A percentile compares a stretch with the other conserved stretches of the same genome.
Evolutionary conservation across 495 filamentous ascomycete species (phyloP).

Genomic region (Aspergillus panamensis): DNA sequence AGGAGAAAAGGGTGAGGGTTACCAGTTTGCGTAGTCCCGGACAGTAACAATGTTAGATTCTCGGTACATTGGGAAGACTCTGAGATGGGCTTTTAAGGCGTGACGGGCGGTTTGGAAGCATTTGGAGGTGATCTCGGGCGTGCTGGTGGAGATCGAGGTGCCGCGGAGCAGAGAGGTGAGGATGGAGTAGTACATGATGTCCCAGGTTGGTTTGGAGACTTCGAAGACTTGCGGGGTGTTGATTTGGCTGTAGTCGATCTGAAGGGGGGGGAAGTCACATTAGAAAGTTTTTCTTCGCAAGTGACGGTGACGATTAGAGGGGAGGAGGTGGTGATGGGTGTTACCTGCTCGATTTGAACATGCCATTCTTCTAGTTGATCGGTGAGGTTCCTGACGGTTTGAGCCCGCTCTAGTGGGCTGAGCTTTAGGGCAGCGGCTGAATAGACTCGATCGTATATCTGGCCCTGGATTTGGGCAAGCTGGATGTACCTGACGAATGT

Average conservation of each 20-base stretch:
- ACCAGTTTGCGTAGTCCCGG: conserved; percentile 30
- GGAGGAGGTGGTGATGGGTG: not conserved
- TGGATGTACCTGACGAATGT: conserved; percentile 13
- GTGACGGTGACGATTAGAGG: too few relatives aligned
- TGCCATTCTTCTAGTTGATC: conserved; percentile 14
- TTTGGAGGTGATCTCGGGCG: conserved; percentile 15
- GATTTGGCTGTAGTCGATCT: conserved; percentile 14
- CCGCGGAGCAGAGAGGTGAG: conserved; percentile 16
- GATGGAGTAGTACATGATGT: conserved; percentile 22
- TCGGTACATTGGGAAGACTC: conserved; percentile 15
- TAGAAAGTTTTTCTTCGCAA: too few relatives aligned
- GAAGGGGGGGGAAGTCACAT: not conserved
- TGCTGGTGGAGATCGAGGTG: conserved; percentile 5
- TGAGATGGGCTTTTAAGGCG: conserved; percentile 20
- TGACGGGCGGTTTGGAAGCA: conserved; percentile 23
- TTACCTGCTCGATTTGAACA: conserved; percentile 10
- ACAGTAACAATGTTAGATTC: conserved; percentile 10
- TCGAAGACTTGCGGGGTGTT: conserved; percentile 8
- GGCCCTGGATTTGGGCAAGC: conserved; percentile 17
- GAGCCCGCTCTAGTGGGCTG: conserved; percentile 2
- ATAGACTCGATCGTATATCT: conserved; percentile 23
- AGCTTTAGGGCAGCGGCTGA: conserved; percentile 16
- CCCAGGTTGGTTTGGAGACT: conserved; percentile 15
- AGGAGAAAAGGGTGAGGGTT: not conserved
- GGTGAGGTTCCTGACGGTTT: conserved; percentile 8